Base-by-base conservation (phyloP, 192 early-diverging fungal genomes). In the Lunasporangiospora selenospora region DNA sequence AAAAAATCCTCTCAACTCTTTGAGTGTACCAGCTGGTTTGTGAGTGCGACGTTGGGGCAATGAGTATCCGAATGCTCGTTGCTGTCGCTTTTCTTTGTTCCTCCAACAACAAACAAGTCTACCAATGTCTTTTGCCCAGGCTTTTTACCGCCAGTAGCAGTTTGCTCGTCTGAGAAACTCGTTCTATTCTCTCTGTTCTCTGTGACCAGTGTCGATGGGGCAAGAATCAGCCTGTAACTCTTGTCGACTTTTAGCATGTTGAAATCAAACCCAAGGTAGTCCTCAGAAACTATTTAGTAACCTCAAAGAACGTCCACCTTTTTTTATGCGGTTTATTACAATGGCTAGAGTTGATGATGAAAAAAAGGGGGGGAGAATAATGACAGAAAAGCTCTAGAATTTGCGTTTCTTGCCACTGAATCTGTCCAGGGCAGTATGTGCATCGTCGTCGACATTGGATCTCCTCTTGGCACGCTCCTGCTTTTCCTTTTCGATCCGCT, bases 341-440 rank as follows among this genome's bases (percentile, higher is more conserved):
- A 54, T 48, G 52, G 55, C 34, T 45, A 46, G 30, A 40, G 37
- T 30, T 15, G 26, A 27, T 24, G 34, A 19, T 40, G 19, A 41
- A 3, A 39, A 13, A 40, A 29, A 2, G 39, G 36, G 13, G 21
- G 13, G 1, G 38, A 50, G 8, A 24, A 33, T n/a, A 29, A 34
- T 10, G 23, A 47, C 53, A 62, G 18, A n/a, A 53, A 31, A 44
- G 29, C 32, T n/a, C 10, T 54, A 64, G 48, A 73, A 31, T 44
- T 75, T 79, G 50, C 70, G 57, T 60, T 66, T 75, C 53, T 80
- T 80, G 47, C 66, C 66, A 33, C 59, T 62, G 65, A 91, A 91
- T 29, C 86, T 79, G 71, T 91, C 89, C 59, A 91, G 34, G 9
- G 87, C 85, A 41, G 84, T 84, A 44, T 82, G 77, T 47, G 82